Evolutionary conservation across 1,139 yeast species (phyloP).

Genomic region (Yamadazyma mexicana): DNA sequence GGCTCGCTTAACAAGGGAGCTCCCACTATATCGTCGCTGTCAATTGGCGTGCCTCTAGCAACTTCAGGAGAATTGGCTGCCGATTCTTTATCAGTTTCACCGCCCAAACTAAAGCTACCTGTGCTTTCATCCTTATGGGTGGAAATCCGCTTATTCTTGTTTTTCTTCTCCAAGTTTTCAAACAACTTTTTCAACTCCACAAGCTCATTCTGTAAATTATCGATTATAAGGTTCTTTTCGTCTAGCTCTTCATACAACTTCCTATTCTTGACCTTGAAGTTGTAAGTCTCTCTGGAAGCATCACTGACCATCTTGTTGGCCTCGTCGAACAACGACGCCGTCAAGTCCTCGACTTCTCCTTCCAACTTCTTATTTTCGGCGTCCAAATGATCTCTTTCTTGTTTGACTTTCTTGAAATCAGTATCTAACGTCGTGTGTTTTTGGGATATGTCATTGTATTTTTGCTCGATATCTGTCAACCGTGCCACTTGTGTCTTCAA

Average conservation of each 20-base stretch:
- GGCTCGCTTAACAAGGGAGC: slow-evolving; percentile 10
- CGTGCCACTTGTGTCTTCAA: slow-evolving; percentile 22
- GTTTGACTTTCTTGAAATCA: slow-evolving; percentile 33
- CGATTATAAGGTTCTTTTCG: slow-evolving; percentile 72
- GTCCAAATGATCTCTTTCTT: slow-evolving; percentile 51
- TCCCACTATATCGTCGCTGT: slow-evolving; percentile 8
- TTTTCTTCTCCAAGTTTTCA: slow-evolving; percentile 30
- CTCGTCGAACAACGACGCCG: slow-evolving; percentile 73
- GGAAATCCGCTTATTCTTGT: slow-evolving; percentile 3
- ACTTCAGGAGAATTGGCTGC: no score
- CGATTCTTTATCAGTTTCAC: slow-evolving; percentile 6
- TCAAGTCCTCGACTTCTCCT: slow-evolving; percentile 74
- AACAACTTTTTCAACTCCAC: slow-evolving; percentile 62
- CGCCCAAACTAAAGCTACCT: not conserved
- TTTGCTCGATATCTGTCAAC: slow-evolving; percentile 20
- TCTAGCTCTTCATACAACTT: slow-evolving; percentile 64
- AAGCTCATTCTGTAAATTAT: slow-evolving; percentile 67
- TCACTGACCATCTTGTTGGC: slow-evolving; percentile 79
- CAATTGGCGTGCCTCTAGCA: slow-evolving; percentile 4
- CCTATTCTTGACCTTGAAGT: slow-evolving; percentile 51
- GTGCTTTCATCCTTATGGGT: not conserved
- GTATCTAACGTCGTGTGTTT: slow-evolving; percentile 31
- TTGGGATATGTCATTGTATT: slow-evolving; percentile 30
- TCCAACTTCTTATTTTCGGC: slow-evolving; percentile 57
- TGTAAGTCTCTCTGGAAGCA: slow-evolving; percentile 62